phyloP scores from a whole-genome alignment of 257 asterid genomes.

The Voacanga thouarsii region DNA sequence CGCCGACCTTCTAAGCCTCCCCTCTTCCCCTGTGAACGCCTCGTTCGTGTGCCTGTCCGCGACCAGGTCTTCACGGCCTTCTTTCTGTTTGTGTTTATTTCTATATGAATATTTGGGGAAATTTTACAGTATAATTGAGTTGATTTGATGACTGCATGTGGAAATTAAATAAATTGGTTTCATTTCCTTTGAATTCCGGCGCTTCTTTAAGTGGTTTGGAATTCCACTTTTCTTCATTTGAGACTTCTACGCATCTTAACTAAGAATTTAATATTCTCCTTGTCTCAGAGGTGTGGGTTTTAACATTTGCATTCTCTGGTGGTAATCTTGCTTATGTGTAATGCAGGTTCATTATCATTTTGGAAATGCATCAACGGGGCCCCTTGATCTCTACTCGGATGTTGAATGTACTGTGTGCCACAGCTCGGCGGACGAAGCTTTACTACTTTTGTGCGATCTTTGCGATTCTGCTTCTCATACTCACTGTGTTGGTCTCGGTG shows the following conservation, averaged over 20 bases:
- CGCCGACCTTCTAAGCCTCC: slow-evolving; percentile 62
- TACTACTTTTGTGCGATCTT: slow-evolving; percentile 68
- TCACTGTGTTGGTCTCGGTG: slow-evolving; percentile 65
- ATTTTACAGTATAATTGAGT: background rate
- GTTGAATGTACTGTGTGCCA: slow-evolving; percentile 51
- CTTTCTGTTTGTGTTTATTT: background rate
- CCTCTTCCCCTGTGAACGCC: slow-evolving; percentile 48
- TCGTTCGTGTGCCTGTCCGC: slow-evolving; percentile 55
- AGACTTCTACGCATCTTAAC: background rate
- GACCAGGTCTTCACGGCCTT: slow-evolving; percentile 50
- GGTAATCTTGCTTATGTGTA: slow-evolving; percentile 11
- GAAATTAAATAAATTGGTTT: background rate
- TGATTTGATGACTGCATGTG: background rate
- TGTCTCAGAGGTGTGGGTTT: background rate
- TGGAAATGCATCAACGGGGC: slow-evolving; percentile 56
- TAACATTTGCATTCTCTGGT: background rate
- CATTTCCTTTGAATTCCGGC: background rate
- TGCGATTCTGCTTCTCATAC: slow-evolving; percentile 73
- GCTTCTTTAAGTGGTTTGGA: background rate
- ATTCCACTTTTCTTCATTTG: background rate
- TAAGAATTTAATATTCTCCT: background rate
- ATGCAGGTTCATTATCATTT: slow-evolving; percentile 43
- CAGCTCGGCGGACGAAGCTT: slow-evolving; percentile 40
- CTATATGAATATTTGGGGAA: background rate
- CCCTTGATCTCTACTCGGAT: slow-evolving; percentile 43